Evolutionary conservation across 2,329 filamentous ascomycete species (phyloP), one percentile per base, ranked within the genome.

Genomic region (Trichoderma koningii): DNA sequence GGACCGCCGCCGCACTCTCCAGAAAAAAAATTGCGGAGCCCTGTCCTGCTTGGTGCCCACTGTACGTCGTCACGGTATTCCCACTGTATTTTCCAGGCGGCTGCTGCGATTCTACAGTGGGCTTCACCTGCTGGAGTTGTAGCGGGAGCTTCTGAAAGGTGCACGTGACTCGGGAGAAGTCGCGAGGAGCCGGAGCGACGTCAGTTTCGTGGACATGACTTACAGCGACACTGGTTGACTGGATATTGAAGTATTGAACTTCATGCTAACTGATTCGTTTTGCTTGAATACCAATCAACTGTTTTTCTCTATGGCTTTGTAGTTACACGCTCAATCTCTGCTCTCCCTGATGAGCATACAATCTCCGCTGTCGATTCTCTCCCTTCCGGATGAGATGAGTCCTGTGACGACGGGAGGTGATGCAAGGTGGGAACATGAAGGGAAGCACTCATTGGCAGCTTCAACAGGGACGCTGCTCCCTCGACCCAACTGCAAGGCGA

Each of bases 41-140:
- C 30, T 53, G 34, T 52, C 17, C 26, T 21, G 42, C 45, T 71
- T 69, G 66, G 34, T 74, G 73, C 72, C 71, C 7, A 30, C 38
- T 15, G 42, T 59, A n/a, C 21, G 10, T 21, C 14, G 19, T 7
- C 53, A 42, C 34, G 30, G 21, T 6, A 19, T 15, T 15, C 30
- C 30, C 56, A 50, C 56, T 60, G 30, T 60, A n/a, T 48, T 21
- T 21, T 23, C 30, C 5, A 45, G 17, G 14, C 30, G 38, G 55
- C 44, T 14, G 44, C 34, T 50, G 19, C 47, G 51, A 23, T 30
- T 47, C 57, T 61, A 12, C 5, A 52, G 44, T 21, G 56, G 56
- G 12, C 34, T 14, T 38, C 34, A 23, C 47, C 19, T 14, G 38
- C 57, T 19, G 5, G 34, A 10, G 41, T 21, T 38, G 19, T 23